A percentile compares a stretch with the other conserved stretches of the same genome.
These are phyloP conservation scores for Luffa acutangula DNA, from an alignment of 306 rosid genomes.

Conservation along the genomic window DNA sequence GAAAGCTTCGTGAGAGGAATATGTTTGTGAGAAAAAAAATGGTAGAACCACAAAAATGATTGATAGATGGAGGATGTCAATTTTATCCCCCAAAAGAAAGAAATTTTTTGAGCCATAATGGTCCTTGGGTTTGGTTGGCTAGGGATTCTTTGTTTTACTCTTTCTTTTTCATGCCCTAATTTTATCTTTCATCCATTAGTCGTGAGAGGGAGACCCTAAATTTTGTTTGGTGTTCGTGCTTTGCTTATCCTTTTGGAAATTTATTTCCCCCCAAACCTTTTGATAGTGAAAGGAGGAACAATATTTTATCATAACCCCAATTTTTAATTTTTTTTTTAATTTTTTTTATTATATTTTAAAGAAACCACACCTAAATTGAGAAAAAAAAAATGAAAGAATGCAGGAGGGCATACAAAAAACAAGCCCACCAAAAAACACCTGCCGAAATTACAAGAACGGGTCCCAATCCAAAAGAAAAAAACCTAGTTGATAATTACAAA, in stretches of 20 bases:
- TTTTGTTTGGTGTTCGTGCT: neutral
- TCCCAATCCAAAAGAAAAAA: no score
- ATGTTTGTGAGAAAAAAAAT: neutral
- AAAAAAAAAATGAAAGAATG: no score
- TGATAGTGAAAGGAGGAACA: neutral
- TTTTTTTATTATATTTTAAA: no score
- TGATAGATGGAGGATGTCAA: neutral
- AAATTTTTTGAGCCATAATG: neutral
- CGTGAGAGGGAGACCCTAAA: neutral
- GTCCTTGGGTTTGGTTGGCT: neutral
- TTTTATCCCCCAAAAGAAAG: neutral
- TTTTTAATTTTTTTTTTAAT: no score
- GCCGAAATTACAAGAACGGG: no score
- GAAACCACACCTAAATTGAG: no score
- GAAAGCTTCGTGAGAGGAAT: neutral
- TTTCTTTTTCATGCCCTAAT: neutral
- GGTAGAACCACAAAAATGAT: neutral
- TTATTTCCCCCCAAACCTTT: neutral
- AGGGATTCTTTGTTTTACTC: neutral
- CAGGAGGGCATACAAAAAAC: no score
- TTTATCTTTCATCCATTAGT: neutral
- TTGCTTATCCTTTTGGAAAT: neutral
- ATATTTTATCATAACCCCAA: neutral
- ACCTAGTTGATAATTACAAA: no score
- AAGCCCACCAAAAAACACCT: no score